Evolutionary conservation across 768 basidiomycete species (phyloP).

Genomic region (Mrakia frigida): DNA sequence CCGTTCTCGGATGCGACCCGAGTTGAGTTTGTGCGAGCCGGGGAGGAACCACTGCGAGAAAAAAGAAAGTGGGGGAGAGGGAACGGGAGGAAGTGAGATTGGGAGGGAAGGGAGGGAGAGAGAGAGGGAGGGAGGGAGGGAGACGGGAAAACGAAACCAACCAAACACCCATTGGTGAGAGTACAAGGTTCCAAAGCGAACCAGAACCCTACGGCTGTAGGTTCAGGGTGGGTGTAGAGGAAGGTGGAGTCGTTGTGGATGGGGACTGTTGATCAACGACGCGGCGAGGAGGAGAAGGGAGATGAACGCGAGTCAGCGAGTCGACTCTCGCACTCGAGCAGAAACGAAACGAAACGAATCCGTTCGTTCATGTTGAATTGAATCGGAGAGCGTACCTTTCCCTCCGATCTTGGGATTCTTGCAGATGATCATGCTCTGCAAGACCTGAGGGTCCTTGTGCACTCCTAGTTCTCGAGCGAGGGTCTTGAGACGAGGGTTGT

Average conservation of each 20-base stretch:
- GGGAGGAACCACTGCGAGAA: conserved; percentile 49
- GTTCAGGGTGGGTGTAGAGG: conserved; percentile 79
- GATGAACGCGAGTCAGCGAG: background rate
- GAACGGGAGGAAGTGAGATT: conserved; percentile 66
- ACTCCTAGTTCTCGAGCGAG: conserved; percentile 73
- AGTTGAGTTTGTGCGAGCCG: conserved; percentile 72
- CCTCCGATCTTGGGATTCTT: conserved; percentile 92
- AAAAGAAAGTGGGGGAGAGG: background rate
- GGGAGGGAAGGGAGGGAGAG: conserved; percentile 48
- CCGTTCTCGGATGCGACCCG: conserved; percentile 59
- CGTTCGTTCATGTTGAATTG: too few species aligned
- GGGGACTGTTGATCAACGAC: conserved; percentile 53
- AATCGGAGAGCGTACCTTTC: conserved; percentile 59
- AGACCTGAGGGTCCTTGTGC: conserved; percentile 71
- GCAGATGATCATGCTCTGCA: conserved; percentile 93
- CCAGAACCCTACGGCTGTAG: conserved; percentile 92
- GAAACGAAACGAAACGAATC: too few species aligned
- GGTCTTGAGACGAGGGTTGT: conserved; percentile 64
- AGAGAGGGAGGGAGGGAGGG: background rate
- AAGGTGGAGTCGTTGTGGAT: conserved; percentile 80
- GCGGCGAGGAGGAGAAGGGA: background rate
- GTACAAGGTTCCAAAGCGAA: conserved; percentile 89
- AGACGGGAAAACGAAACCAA: conserved; percentile 23
- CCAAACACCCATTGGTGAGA: conserved; percentile 43
- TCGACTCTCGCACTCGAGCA: too few species aligned